A percentile compares a stretch with the other conserved stretches of the same genome.
These are phyloP conservation scores for Wallacemonas collosoma DNA, from an alignment of 208 protist genomes.

Conservation along the genomic window DNA sequence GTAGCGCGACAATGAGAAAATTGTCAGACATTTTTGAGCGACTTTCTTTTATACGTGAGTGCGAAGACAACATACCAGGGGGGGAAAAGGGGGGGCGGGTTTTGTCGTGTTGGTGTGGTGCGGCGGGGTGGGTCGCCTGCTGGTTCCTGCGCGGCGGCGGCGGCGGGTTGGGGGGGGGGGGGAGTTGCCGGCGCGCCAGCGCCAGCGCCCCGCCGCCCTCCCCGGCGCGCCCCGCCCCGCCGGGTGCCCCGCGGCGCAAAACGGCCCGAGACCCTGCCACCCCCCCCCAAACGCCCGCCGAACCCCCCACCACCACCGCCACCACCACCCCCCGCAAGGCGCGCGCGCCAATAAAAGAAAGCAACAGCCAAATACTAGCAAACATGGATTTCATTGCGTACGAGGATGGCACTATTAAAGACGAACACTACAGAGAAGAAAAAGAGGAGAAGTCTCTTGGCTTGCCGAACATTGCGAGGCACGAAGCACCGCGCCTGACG, in stretches of 20 bases:
- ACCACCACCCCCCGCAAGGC: constrained; percentile 14
- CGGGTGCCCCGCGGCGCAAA: background rate
- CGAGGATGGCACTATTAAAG: constrained; percentile 62
- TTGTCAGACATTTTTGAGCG: constrained; percentile 67
- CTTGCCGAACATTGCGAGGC: background rate
- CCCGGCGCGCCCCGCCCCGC: background rate
- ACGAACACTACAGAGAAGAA: constrained; percentile 55
- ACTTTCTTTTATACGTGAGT: constrained; percentile 7
- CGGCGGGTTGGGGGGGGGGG: background rate
- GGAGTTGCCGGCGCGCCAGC: background rate
- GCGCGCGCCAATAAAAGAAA: too few species aligned
- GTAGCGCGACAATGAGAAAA: constrained; percentile 81
- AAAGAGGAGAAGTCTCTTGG: background rate
- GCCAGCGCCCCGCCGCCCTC: background rate
- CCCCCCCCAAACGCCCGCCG: background rate
- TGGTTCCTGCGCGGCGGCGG: too few species aligned
- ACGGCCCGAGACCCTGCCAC: background rate
- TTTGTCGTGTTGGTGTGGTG: too few species aligned
- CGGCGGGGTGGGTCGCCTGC: too few species aligned
- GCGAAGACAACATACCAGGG: background rate
- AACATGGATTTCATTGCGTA: constrained; percentile 62
- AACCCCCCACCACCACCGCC: background rate
- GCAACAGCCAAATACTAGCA: too few species aligned
- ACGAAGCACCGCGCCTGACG: background rate
- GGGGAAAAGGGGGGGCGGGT: background rate